These are phyloP conservation scores for Mucor plumbeus DNA, from an alignment of 371 early-diverging fungal species.

Conservation along the genomic window DNA sequence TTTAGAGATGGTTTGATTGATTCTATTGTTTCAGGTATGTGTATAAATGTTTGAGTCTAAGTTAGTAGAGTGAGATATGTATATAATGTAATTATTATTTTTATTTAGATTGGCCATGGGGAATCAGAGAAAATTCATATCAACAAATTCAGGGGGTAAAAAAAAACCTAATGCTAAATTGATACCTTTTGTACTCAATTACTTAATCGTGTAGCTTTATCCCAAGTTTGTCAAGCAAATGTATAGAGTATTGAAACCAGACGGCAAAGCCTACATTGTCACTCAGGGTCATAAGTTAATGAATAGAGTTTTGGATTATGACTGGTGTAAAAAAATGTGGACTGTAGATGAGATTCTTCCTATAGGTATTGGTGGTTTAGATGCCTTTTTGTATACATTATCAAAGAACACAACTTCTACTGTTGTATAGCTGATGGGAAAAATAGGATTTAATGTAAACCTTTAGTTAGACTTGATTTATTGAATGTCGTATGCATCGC, in stretches of 20 bases:
- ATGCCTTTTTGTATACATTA: conserved; percentile 44
- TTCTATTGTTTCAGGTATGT: conserved; percentile 45
- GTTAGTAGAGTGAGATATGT: neutral
- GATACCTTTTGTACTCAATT: neutral
- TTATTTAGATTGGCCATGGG: conserved; percentile 54
- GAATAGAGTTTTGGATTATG: conserved; percentile 41
- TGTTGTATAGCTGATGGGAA: neutral
- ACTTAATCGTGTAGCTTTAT: conserved; percentile 35
- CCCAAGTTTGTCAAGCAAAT: conserved; percentile 51
- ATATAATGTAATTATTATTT: neutral
- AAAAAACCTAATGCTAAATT: neutral
- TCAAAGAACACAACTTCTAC: conserved; percentile 16
- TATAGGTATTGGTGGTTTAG: conserved; percentile 48
- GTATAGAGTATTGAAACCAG: conserved; percentile 28
- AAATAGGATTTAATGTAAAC: too few species aligned
- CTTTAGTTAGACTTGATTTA: too few species aligned
- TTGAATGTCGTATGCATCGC: too few species aligned
- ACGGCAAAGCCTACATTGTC: conserved; percentile 50
- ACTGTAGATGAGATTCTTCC: conserved; percentile 27
- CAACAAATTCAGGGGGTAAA: conserved; percentile 43
- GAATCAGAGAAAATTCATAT: conserved; percentile 45
- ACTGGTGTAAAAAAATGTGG: conserved; percentile 44
- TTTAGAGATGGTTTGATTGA: conserved; percentile 42
- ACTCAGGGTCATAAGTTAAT: conserved; percentile 51
- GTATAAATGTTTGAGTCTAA: neutral